Percentiles rank a stretch among this genome's conserved stretches.
phyloP scores from a whole-genome alignment of 2,329 filamentous ascomycete species.

The Microcera coccophila region DNA sequence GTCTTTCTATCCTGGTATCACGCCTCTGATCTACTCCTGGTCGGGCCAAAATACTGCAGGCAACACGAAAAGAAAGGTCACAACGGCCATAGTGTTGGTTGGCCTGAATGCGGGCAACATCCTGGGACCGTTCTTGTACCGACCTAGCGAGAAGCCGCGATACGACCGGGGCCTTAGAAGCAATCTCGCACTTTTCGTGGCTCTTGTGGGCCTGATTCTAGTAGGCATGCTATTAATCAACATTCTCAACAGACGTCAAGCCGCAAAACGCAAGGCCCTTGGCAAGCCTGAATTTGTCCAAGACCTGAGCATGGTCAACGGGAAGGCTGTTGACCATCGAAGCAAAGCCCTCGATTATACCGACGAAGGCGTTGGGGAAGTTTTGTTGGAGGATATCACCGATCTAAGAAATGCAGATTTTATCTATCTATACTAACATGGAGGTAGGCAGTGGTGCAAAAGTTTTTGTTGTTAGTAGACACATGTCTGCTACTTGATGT shows the following conservation, averaged over 20 bases:
- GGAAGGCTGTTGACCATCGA: slow-evolving; percentile 11
- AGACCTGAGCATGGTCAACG: slow-evolving; percentile 47
- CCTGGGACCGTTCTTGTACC: slow-evolving; percentile 42
- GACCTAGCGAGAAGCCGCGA: slow-evolving; percentile 34
- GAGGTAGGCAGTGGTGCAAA: too few relatives aligned
- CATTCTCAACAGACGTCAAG: slow-evolving; percentile 51
- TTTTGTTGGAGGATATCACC: slow-evolving; percentile 5
- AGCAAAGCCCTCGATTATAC: slow-evolving; percentile 2
- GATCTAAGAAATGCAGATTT: slow-evolving; percentile 10
- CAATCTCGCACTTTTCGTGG: slow-evolving; percentile 55
- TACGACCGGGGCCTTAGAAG: slow-evolving; percentile 47
- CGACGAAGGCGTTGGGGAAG: not conserved
- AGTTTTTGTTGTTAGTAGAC: too few relatives aligned
- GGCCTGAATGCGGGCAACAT: slow-evolving; percentile 61
- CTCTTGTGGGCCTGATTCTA: slow-evolving; percentile 33
- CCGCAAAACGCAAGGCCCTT: slow-evolving; percentile 46
- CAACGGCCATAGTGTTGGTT: slow-evolving; percentile 57
- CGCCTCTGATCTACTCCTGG: slow-evolving; percentile 56
- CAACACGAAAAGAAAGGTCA: slow-evolving; percentile 64
- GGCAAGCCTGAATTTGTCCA: slow-evolving; percentile 54
- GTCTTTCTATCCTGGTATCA: slow-evolving; percentile 13
- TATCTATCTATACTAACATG: slow-evolving; percentile 1
- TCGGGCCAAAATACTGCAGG: slow-evolving; percentile 58
- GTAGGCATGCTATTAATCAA: slow-evolving; percentile 47
- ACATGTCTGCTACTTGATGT: too few relatives aligned